Percentiles rank a stretch among this genome's conserved stretches.
These are phyloP conservation scores for Umbelopsis sp. DNA, from an alignment of 192 early-diverging fungal genomes.

Conservation along the genomic window DNA sequence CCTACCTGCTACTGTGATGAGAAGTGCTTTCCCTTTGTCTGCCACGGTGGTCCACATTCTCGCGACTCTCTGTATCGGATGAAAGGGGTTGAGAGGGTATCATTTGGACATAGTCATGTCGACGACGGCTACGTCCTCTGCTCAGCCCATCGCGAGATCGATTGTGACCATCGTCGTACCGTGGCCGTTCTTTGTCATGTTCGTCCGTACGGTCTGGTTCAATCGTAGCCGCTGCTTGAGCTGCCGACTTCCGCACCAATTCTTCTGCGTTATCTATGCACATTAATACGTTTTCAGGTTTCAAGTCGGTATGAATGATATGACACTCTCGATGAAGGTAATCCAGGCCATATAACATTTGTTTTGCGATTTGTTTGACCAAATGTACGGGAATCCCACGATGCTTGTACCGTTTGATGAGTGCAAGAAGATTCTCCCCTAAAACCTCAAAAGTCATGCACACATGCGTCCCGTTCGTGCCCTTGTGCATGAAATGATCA, in stretches of 20 bases:
- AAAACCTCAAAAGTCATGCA: constrained; percentile 98
- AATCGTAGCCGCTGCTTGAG: constrained; percentile 36
- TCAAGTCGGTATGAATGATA: constrained; percentile 98
- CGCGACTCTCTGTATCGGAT: constrained; percentile 17
- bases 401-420: constrained; percentile 83
- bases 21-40: background rate
- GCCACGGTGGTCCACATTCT: constrained; percentile 14
- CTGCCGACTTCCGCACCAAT: constrained; percentile 55
- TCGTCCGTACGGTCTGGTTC: constrained; percentile 25
- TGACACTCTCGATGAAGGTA: constrained; percentile 93
- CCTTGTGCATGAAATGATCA: constrained; percentile 91
- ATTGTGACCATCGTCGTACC: constrained; percentile 19
- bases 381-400: constrained; percentile 83
- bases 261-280: constrained; percentile 87
- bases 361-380: constrained; percentile 90
- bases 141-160: constrained; percentile 23
- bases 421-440: constrained; percentile 90
- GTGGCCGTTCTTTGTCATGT: constrained; percentile 32
- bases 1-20: background rate
- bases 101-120: constrained; percentile 26
- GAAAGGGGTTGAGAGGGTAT: constrained; percentile 37
- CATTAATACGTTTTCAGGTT: constrained; percentile 97
- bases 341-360: constrained; percentile 89
- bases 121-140: constrained; percentile 23
- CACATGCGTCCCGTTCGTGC: constrained; percentile 90